These are phyloP conservation scores for Neurospora sp. DNA, from an alignment of 2,329 filamentous ascomycete species.

Conservation along the genomic window DNA sequence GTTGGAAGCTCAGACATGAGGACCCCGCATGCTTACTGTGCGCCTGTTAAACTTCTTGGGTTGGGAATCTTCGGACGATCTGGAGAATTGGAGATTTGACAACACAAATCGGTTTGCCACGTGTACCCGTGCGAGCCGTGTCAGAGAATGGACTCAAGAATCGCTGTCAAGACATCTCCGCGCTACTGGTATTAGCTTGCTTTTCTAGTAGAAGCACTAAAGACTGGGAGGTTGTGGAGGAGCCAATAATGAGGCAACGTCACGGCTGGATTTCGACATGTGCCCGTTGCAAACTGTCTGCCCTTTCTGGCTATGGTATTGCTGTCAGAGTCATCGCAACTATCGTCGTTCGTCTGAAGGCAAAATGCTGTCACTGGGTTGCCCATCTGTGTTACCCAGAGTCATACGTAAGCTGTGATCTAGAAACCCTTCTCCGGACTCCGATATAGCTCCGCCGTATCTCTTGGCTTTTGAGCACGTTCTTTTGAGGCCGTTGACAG, in stretches of 20 bases:
- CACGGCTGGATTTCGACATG: neutral
- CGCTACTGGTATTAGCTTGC: neutral
- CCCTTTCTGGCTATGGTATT: neutral
- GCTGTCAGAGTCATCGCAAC: neutral
- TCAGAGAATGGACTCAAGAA: neutral
- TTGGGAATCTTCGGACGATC: neutral
- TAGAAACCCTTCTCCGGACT: neutral
- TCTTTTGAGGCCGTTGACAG: neutral
- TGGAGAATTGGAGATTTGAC: neutral
- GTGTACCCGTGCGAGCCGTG: neutral
- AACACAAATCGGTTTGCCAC: neutral
- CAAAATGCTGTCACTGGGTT: neutral
- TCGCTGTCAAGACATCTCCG: neutral
- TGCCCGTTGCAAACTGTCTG: neutral
- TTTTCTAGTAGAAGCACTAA: neutral
- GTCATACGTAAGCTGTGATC: neutral
- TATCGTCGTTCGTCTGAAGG: neutral
- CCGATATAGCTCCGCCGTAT: neutral
- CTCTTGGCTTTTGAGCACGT: neutral
- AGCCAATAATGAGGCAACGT: neutral
- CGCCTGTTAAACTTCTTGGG: neutral
- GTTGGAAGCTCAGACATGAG: neutral
- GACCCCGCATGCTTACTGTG: neutral
- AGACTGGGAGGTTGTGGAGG: neutral
- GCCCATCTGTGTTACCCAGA: neutral